Evolutionary conservation across 768 basidiomycete genomes (phyloP), one percentile per base, ranked within the genome.

Genomic region (Pleurotus eryngii): DNA sequence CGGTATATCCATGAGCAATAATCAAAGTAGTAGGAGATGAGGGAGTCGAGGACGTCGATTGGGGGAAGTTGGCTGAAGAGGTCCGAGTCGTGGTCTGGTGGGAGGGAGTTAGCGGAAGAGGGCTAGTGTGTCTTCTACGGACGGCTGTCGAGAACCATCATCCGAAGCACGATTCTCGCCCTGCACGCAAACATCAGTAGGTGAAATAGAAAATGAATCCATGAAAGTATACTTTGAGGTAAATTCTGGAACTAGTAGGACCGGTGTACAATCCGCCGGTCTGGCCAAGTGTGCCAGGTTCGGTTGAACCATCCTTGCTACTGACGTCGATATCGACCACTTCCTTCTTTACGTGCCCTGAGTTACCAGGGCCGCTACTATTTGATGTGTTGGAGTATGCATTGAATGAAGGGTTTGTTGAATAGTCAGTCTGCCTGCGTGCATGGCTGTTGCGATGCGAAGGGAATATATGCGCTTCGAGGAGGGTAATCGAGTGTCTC

Each of bases 1-100:
- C 88, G 84, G 70, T 91, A 90, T 53, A 92, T 83, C 90, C 90
- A 93, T 69, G 89, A 91, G 79, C 89, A 90, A 66, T 89, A 89
- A 62, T 90, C 87, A 64, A 92, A 92, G 70, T 93, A 92, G 71
- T 85, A 87, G 48, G 72, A 71, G 65, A 93, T 78, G 53, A 93
- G 83, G 15, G 78, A 81, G 64, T 92, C 90, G 63, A 92, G 85
- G 51, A 85, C 74, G 46, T 86, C 81, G 54, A 87, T 70, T 17
- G 81, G 73, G 2, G 90, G 90, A 2, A 93, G 79, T 56, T 80
- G 70, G 3, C 78, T 74, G 59, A 90, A 79, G 7, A 93, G 78
- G 68, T 92, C 90, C 46, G 82, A 79, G 72, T 92, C 90, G 63
- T 88, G 86, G 57, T 82, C 83, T 58, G 75, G 78, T 43, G 75